Evolutionary conservation across 2,329 filamentous ascomycete genomes (phyloP), one percentile per base, ranked within the genome.

Genomic region (Epichloe typhina): DNA sequence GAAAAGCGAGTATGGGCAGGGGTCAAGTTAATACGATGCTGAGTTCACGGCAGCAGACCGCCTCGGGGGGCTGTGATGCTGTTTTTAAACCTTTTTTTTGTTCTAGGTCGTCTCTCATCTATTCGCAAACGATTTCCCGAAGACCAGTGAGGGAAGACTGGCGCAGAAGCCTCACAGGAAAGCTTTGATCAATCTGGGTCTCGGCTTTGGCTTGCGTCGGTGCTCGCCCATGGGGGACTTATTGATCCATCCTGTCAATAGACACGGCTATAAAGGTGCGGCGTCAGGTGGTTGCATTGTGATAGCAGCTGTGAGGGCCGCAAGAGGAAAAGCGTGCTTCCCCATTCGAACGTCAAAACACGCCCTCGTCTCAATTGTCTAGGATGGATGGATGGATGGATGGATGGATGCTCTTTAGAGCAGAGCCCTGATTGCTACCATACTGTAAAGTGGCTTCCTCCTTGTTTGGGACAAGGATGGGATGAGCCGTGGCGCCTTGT

Each of bases 171-270:
- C 21, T 31, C 41, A 31, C 19, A 17, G 11, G 13, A 47, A 11
- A 23, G 45, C 45, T 26, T 47, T n/a, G 35, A 47, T 39, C 36
- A 23, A n/a, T 26, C 35, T 12, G 17, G 41, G 19, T 19, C 21
- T 26, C 31, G 41, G 13, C 13, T 43, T 12, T 43, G 41, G 19
- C 23, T 31, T 23, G 41, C 13, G 41, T 43, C 41, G 41, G 41
- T 43, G 41, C 41, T 43, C 12, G 21, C 12, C 41, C 41, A 43
- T 43, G 39, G 39, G 21, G 36, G 15, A 26, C 23, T 19, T 46
- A 46, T 46, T 46, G 44, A 46, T 35, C 44, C 44, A 38, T 46
- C 17, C 33, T 46, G 44, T 46, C 44, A 46, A 46, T 46, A 46
- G 33, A 21, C 33, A n/a, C 17, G 4, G 5, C 15, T 11, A 19